phyloP scores from a whole-genome alignment of 305 asterid species.

The Fraxinus velutina region DNA sequence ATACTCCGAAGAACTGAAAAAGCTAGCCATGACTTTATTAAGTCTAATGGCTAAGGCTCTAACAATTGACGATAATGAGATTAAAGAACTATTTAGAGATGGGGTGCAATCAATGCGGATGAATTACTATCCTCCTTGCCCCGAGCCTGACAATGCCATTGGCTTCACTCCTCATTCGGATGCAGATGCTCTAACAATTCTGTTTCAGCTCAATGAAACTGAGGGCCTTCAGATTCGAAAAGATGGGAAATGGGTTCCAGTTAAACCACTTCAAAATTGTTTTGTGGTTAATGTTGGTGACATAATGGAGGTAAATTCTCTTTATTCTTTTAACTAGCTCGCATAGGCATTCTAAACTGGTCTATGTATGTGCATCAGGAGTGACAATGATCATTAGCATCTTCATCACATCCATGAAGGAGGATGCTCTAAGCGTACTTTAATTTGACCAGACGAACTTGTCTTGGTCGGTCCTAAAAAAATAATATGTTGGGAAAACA shows the following conservation, averaged over 20 bases:
- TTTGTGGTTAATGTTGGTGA: conserved; percentile 58
- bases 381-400: background rate
- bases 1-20: conserved; percentile 35
- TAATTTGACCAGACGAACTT: background rate
- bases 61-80: conserved; percentile 34
- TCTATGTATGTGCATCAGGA: background rate
- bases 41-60: conserved; percentile 37
- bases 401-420: background rate
- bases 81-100: conserved; percentile 27
- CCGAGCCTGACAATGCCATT: conserved; percentile 43
- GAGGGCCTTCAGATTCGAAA: conserved; percentile 49
- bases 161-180: conserved; percentile 60
- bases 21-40: conserved; percentile 32
- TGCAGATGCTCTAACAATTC: conserved; percentile 52
- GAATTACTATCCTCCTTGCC: conserved; percentile 64
- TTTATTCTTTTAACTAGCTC: background rate
- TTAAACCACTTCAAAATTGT: conserved; percentile 47
- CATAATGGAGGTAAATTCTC: conserved; percentile 46
- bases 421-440: background rate
- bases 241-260: conserved; percentile 47
- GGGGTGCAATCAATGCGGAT: conserved; percentile 54
- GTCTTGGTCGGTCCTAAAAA: background rate
- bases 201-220: conserved; percentile 47
- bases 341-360: background rate
- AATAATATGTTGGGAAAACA: background rate